phyloP scores from a whole-genome alignment of 1,139 yeast species.

The Pichia sp. region DNA sequence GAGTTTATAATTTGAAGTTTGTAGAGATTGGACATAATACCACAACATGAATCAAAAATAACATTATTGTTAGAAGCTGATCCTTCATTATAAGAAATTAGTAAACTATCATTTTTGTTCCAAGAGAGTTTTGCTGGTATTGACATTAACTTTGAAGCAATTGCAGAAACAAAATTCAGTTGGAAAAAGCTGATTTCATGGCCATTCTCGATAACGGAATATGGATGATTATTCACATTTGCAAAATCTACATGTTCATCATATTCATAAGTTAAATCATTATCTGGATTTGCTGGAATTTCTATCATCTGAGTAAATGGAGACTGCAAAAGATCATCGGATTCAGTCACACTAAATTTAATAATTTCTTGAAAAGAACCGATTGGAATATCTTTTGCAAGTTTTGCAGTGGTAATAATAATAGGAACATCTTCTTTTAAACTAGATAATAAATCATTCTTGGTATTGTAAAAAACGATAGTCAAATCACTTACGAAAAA shows the following conservation, averaged over 20 bases:
- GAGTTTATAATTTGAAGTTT: conserved; percentile 15
- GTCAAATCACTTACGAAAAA: conserved; percentile 25
- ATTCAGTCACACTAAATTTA: neutral
- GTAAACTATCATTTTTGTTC: conserved; percentile 36
- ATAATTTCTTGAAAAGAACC: conserved; percentile 5
- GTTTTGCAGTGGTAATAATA: conserved; percentile 15
- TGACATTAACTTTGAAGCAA: conserved; percentile 56
- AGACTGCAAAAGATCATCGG: neutral
- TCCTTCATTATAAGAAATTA: conserved; percentile 31
- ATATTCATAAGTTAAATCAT: conserved; percentile 13
- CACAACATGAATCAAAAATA: conserved; percentile 25
- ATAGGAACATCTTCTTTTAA: conserved; percentile 2
- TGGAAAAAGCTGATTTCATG: conserved; percentile 42
- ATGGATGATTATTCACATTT: conserved; percentile 29
- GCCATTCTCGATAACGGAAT: conserved; percentile 27
- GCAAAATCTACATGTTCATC: conserved; percentile 18
- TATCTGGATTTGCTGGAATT: conserved; percentile 1
- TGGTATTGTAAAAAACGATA: conserved; percentile 16
- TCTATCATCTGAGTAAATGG: conserved; percentile 1
- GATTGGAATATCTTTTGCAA: conserved; percentile 1
- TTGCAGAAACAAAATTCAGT: conserved; percentile 53
- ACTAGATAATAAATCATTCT: conserved; percentile 4
- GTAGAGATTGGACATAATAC: conserved; percentile 20
- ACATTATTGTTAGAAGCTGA: conserved; percentile 17
- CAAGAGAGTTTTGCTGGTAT: conserved; percentile 45